phyloP scores from a whole-genome alignment of 2,329 filamentous ascomycete genomes.

The Ophiostoma triangulosporum region DNA sequence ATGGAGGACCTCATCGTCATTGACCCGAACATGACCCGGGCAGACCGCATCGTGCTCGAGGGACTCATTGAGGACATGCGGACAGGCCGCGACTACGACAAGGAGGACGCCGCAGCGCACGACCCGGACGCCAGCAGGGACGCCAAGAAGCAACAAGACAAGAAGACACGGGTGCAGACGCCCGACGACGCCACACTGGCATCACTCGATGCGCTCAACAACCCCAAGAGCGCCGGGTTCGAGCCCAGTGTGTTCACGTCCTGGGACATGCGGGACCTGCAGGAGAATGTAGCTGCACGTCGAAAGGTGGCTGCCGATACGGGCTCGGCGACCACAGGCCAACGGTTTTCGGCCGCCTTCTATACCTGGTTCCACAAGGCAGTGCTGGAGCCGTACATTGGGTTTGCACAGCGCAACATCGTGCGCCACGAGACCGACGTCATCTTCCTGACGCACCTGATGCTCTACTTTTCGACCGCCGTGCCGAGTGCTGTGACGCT shows the following conservation, averaged over 20 bases:
- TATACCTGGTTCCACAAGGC: conserved; percentile 35
- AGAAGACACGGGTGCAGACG: background rate
- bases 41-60: conserved; percentile 27
- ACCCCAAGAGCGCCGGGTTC: conserved; percentile 27
- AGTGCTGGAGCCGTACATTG: conserved; percentile 46
- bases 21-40: conserved; percentile 27
- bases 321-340: background rate
- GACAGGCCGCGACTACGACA: conserved; percentile 13
- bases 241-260: conserved; percentile 33
- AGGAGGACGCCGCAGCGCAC: conserved; percentile 5
- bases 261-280: conserved; percentile 26
- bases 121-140: conserved; percentile 7
- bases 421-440: conserved; percentile 59
- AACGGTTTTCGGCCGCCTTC: conserved; percentile 19
- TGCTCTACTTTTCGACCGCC: conserved; percentile 57
- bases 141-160: conserved; percentile 3
- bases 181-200: conserved; percentile 21
- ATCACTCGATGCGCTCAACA: conserved; percentile 27
- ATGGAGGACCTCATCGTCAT: conserved; percentile 20
- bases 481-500: conserved; percentile 50
- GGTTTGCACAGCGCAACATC: conserved; percentile 33
- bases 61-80: conserved; percentile 27
- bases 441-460: conserved; percentile 62
- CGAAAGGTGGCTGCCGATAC: conserved; percentile 4
- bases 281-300: conserved; percentile 17